phyloP scores from a whole-genome alignment of 805 yeast genomes.

The Saccharomycopsis synnaedendra region DNA sequence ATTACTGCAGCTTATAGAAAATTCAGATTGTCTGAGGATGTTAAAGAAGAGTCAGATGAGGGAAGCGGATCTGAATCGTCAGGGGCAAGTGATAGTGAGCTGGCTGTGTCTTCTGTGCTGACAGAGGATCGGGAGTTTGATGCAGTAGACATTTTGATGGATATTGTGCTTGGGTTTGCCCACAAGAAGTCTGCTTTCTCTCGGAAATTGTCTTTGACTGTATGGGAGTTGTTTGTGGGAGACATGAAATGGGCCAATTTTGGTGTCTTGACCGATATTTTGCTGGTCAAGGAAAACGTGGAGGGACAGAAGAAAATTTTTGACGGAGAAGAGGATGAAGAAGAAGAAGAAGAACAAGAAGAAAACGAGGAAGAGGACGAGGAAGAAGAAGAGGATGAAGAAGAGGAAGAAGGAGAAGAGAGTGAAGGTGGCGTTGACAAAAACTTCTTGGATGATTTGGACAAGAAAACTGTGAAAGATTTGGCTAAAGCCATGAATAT shows the following conservation, averaged over 20 bases:
- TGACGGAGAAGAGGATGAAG: conserved; percentile 45
- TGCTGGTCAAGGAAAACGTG: conserved; percentile 61
- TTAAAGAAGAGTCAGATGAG: not conserved
- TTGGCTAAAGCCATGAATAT: conserved; percentile 15
- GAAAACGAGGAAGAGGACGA: conserved; percentile 27
- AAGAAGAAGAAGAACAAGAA: conserved; percentile 35
- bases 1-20: conserved; percentile 47
- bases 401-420: conserved; percentile 18
- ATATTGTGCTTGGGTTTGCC: conserved; percentile 12
- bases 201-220: conserved; percentile 43
- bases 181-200: conserved; percentile 36
- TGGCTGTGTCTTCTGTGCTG: not conserved
- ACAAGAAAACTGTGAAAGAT: conserved; percentile 14
- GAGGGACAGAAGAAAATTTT: conserved; percentile 72
- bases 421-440: conserved; percentile 12
- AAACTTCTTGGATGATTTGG: conserved; percentile 14
- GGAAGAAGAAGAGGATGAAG: conserved; percentile 24
- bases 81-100: not conserved
- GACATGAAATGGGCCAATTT: conserved; percentile 35
- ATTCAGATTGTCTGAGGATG: conserved; percentile 22
- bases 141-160: conserved; percentile 13
- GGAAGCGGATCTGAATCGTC: not conserved
- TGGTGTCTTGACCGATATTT: conserved; percentile 39
- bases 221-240: conserved; percentile 45
- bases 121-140: not conserved